Evolutionary conservation across 768 basidiomycete genomes (phyloP), one percentile per base, ranked within the genome.

Genomic region (Mycena metata): DNA sequence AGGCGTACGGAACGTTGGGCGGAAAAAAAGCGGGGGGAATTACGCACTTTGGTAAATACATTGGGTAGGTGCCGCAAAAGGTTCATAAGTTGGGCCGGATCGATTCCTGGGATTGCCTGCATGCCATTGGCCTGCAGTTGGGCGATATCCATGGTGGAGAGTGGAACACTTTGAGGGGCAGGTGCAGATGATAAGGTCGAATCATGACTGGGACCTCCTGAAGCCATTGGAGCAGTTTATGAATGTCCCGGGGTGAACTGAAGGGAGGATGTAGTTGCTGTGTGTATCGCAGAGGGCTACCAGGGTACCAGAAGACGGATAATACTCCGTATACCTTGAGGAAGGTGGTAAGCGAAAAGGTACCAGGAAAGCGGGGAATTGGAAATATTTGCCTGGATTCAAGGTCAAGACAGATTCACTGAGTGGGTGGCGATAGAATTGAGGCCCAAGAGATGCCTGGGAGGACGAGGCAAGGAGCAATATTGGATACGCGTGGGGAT

Each of bases 51-150:
- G 71, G 78, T 83, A 56, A 89, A 86, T 30, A 89, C 80, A 59
- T 79, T 79, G 6, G 89, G 87, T 35, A 90, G 73, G 52, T 84
- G 83, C 61, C 89, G 87, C 24, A 93, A 78, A 35, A 93, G 77
- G 55, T 79, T 85, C 78, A 89, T 82, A 60, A 93, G 82, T 77
- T 91, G 90, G 36, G 82, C 81, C 23, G 84, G 81, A 74, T 89
- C 87, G 54, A 91, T 78, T 12, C 79, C 77, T 7, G 69, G 71
- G 55, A 74, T 39, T 10, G 43, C 45, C 21, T 59, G 56, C 17
- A 21, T 13, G 2, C 56, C 58, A 26, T 59, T 68, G 17, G 67
- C 61, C 56, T 73, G 70, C 57, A 79, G 70, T 39, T 74, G 67
- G 6, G 67, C 61, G 24, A 63, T 39, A 21, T 69, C 67, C 43